Conservation (phyloP, 208 protist genomes). For the Leishmania turanica region DNA sequence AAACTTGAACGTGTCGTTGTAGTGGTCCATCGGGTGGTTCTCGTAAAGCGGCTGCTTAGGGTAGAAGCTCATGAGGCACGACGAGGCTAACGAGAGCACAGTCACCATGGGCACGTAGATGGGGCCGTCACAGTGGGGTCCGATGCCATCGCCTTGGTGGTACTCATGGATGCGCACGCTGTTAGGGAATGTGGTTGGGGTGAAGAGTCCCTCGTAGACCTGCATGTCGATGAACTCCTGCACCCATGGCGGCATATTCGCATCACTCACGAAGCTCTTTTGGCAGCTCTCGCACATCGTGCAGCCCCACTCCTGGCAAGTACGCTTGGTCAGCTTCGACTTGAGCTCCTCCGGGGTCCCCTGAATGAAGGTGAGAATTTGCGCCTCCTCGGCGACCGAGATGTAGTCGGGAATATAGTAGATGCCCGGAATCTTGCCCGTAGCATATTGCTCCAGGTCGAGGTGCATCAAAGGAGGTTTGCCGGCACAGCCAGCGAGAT, state of each 20-base stretch:
- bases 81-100: slow-evolving; percentile 77
- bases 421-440: slow-evolving; percentile 68
- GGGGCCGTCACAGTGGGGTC: slow-evolving; percentile 88
- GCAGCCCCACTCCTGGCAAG: slow-evolving; percentile 91
- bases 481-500: slow-evolving; percentile 1
- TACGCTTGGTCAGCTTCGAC: slow-evolving; percentile 81
- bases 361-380: slow-evolving; percentile 63
- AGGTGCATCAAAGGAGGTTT: slow-evolving; percentile 40
- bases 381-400: slow-evolving; percentile 68
- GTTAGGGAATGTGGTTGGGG: slow-evolving; percentile 87
- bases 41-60: slow-evolving; percentile 70
- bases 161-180: slow-evolving; percentile 94
- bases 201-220: slow-evolving; percentile 87
- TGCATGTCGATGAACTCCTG: slow-evolving; percentile 82
- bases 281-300: slow-evolving; percentile 87
- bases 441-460: slow-evolving; percentile 62
- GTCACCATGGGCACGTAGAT: slow-evolving; percentile 89
- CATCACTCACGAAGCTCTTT: slow-evolving; percentile 87
- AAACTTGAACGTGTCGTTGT: slow-evolving; percentile 94
- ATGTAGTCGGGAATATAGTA: slow-evolving; percentile 94
- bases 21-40: slow-evolving; percentile 89
- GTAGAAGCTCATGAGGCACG: slow-evolving; percentile 91
- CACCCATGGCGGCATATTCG: slow-evolving; percentile 89
- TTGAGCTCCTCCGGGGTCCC: slow-evolving; percentile 78
- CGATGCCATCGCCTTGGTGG: slow-evolving; percentile 80